phyloP scores from a whole-genome alignment of 768 basidiomycete genomes.

The Lactifluus hygrophoroides region DNA sequence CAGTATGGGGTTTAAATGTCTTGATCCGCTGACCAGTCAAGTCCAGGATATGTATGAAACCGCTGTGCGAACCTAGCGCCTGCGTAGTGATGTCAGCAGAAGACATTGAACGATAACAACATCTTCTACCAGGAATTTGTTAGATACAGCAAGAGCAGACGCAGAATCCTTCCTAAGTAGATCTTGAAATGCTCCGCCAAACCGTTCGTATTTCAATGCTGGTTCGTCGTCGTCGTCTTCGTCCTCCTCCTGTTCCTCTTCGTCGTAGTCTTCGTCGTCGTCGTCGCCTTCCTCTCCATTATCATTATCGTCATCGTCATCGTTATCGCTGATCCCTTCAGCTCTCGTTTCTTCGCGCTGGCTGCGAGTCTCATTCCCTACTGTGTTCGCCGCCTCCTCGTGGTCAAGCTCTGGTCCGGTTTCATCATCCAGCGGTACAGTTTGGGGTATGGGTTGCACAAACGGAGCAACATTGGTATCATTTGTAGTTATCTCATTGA shows the following conservation, averaged over 20 bases:
- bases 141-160: conserved; percentile 70
- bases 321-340: conserved; percentile 15
- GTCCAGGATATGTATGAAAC: conserved; percentile 83
- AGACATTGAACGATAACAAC: neutral
- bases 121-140: conserved; percentile 56
- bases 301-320: conserved; percentile 22
- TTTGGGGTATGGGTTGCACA: neutral
- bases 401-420: neutral
- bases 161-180: conserved; percentile 85
- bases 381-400: neutral
- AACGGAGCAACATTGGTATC: neutral
- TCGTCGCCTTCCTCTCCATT: conserved; percentile 23
- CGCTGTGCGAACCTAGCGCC: conserved; percentile 89
- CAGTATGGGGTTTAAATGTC: conserved; percentile 84
- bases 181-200: conserved; percentile 63
- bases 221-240: conserved; percentile 87
- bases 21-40: conserved; percentile 74
- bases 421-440: neutral
- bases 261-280: conserved; percentile 38
- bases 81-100: conserved; percentile 27
- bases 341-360: conserved; percentile 12
- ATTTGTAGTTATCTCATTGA: neutral
- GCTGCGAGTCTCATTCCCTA: conserved; percentile 21
- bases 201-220: conserved; percentile 81
- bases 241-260: conserved; percentile 46